A percentile compares a stretch with the other conserved stretches of the same genome.
Evolutionary conservation across 2,329 filamentous ascomycete species (phyloP).

Genomic region (Penicillium sp.): DNA sequence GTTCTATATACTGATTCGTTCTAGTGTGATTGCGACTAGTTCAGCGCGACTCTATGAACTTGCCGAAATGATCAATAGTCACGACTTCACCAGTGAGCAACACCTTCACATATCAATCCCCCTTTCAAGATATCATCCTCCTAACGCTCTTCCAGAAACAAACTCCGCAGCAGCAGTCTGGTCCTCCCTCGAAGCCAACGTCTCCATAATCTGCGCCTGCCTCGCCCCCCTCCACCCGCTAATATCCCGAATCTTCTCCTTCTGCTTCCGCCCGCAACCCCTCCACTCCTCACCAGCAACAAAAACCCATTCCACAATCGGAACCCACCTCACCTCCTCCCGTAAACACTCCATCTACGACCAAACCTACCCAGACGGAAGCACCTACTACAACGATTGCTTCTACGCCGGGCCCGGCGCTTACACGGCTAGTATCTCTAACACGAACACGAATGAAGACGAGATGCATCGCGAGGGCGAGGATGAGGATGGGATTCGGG

Average conservation of each 20-base stretch:
- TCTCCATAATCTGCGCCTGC: constrained; percentile 43
- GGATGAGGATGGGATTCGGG: constrained; percentile 35
- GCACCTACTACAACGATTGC: constrained; percentile 27
- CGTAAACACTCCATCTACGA: constrained; percentile 22
- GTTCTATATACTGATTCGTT: not conserved
- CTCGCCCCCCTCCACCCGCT: constrained; percentile 38
- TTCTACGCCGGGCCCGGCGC: constrained; percentile 25
- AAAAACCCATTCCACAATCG: constrained; percentile 18
- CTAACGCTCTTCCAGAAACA: constrained; percentile 19
- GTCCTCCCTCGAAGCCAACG: constrained; percentile 40
- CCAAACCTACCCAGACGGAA: constrained; percentile 12
- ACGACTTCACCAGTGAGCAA: constrained; percentile 32
- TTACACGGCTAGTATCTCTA: constrained; percentile 38
- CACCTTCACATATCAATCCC: too few relatives aligned
- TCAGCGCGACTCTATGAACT: constrained; percentile 33
- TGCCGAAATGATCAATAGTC: constrained; percentile 17
- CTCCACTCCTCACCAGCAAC: constrained; percentile 21
- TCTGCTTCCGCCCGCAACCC: constrained; percentile 28
- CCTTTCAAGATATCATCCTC: not conserved
- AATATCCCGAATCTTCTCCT: constrained; percentile 35
- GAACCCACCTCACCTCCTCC: constrained; percentile 12
- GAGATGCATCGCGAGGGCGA: constrained; percentile 19
- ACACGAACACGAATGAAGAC: constrained; percentile 26
- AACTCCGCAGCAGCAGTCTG: constrained; percentile 37
- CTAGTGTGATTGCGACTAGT: constrained; percentile 39